Evolutionary conservation across 208 protist species (phyloP).

Genomic region (Naegleria fowleri): DNA sequence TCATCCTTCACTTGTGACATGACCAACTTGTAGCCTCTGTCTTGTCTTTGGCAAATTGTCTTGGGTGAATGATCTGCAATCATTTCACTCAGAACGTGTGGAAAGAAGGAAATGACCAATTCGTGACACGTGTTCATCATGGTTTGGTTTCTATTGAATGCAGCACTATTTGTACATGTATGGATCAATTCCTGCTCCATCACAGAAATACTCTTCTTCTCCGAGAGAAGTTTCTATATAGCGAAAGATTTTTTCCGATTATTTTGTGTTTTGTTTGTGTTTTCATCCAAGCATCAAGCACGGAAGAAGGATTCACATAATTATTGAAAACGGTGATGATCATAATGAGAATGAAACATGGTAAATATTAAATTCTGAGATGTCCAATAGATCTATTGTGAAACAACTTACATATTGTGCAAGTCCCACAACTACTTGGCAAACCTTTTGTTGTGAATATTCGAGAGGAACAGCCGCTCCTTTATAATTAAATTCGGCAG

Average conservation of each 20-base stretch:
- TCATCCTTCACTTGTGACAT: background rate
- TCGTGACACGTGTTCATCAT: background rate
- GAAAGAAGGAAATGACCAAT: background rate
- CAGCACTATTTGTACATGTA: background rate
- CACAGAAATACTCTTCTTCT: background rate
- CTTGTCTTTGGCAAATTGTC: background rate
- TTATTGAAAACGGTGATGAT: too few relatives aligned
- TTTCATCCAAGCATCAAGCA: too few relatives aligned
- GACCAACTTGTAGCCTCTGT: background rate
- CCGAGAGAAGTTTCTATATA: background rate
- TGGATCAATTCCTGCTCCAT: background rate
- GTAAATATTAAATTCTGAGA: too few relatives aligned
- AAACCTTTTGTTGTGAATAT: too few relatives aligned
- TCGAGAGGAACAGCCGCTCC: too few relatives aligned
- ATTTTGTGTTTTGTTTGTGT: too few relatives aligned
- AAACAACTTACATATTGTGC: background rate
- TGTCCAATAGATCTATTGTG: too few relatives aligned
- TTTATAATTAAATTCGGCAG: too few relatives aligned
- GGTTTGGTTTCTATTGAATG: background rate
- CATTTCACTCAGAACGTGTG: background rate
- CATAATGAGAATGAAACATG: too few relatives aligned
- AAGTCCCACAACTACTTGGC: background rate
- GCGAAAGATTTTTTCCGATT: too few relatives aligned
- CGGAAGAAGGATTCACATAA: too few relatives aligned
- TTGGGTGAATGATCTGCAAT: background rate